These are phyloP conservation scores for Podospora conica DNA, from an alignment of 495 filamentous ascomycete genomes.

Conservation along the genomic window DNA sequence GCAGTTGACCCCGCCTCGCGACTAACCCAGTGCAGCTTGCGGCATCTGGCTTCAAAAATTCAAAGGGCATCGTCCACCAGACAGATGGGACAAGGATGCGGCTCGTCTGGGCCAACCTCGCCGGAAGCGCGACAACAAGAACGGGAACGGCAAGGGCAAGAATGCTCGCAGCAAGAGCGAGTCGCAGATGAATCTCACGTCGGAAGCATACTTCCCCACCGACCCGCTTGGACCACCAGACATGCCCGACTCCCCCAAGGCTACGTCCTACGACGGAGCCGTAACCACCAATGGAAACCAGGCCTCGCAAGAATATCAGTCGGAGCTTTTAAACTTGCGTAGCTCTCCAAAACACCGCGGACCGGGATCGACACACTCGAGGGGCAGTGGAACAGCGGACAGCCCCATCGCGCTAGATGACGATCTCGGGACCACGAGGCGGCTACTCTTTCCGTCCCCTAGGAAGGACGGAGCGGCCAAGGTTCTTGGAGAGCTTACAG, in stretches of 20 bases:
- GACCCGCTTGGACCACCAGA: slow-evolving; percentile 39
- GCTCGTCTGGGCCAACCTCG: slow-evolving; percentile 43
- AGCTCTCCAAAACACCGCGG: slow-evolving; percentile 31
- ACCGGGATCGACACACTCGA: slow-evolving; percentile 38
- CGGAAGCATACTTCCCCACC: slow-evolving; percentile 45
- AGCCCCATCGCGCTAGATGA: slow-evolving; percentile 56
- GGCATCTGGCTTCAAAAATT: slow-evolving; percentile 90
- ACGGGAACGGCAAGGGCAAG: slow-evolving; percentile 36
- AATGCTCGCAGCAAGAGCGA: slow-evolving; percentile 39
- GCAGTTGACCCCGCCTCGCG: background rate
- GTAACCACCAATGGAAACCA: slow-evolving; percentile 31
- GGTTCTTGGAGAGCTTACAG: slow-evolving; percentile 50
- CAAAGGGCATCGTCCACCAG: slow-evolving; percentile 72
- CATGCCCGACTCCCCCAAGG: slow-evolving; percentile 21
- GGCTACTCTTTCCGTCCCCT: slow-evolving; percentile 73
- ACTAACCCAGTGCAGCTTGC: slow-evolving; percentile 51
- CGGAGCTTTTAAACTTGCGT: slow-evolving; percentile 27
- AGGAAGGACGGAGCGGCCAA: slow-evolving; percentile 55
- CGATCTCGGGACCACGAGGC: slow-evolving; percentile 59
- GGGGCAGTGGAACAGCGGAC: slow-evolving; percentile 53
- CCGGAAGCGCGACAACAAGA: slow-evolving; percentile 38
- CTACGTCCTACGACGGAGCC: slow-evolving; percentile 15
- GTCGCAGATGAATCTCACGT: slow-evolving; percentile 35
- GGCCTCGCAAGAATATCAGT: slow-evolving; percentile 28
- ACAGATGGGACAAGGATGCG: slow-evolving; percentile 71